Evolutionary conservation across 2,329 filamentous ascomycete species (phyloP).

Genomic region (Colletotrichum lini): DNA sequence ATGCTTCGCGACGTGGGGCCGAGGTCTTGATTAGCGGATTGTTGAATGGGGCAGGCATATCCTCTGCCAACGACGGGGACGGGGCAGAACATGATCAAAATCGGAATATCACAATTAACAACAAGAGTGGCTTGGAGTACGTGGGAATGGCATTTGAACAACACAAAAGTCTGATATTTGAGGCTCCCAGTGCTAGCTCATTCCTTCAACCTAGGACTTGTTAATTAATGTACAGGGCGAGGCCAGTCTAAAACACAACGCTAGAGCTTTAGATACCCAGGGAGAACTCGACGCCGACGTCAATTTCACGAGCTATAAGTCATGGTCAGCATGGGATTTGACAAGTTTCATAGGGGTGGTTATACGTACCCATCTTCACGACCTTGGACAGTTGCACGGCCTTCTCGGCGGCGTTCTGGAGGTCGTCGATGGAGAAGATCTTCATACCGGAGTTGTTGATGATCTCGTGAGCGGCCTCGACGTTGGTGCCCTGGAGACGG

Average conservation of each 20-base stretch:
- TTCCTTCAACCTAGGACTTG: constrained; percentile 38
- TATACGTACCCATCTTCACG: constrained; percentile 90
- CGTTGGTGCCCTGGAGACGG: constrained; percentile 97
- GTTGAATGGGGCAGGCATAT: background rate
- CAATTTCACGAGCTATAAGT: constrained; percentile 85
- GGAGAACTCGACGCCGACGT: constrained; percentile 95
- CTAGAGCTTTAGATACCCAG: constrained; percentile 83
- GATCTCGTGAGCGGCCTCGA: constrained; percentile 91
- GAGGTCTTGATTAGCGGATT: constrained; percentile 23
- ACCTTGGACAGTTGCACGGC: constrained; percentile 99
- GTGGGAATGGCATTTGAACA: constrained; percentile 12
- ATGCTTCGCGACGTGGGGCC: constrained; percentile 18
- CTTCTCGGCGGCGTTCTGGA: constrained; percentile 97
- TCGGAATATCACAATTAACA: background rate
- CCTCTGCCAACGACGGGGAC: background rate
- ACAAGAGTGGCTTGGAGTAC: background rate
- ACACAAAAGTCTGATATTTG: constrained; percentile 19
- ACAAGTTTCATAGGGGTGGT: background rate
- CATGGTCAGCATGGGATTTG: constrained; percentile 40
- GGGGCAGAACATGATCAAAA: background rate
- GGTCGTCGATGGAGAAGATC: constrained; percentile 99
- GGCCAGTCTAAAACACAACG: constrained; percentile 42
- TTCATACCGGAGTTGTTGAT: constrained; percentile 98
- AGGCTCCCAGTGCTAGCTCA: constrained; percentile 24
- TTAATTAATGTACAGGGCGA: constrained; percentile 44